Percentiles rank a stretch among this genome's conserved stretches.
These are phyloP conservation scores for Paecilomyces variotii DNA, from an alignment of 2,329 filamentous ascomycete species.

Conservation along the genomic window DNA sequence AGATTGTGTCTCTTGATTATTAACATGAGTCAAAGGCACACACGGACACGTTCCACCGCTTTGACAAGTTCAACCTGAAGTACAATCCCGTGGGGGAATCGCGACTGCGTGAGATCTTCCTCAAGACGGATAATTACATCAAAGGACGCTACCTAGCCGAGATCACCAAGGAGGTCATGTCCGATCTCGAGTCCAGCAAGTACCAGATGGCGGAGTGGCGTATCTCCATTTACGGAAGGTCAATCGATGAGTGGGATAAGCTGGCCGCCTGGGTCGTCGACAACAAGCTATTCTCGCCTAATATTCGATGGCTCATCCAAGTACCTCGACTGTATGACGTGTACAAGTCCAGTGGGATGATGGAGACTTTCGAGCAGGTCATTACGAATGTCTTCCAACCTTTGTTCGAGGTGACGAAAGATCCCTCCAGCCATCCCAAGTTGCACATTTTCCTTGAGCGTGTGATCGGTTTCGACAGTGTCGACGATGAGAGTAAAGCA, in stretches of 20 bases:
- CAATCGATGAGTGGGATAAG: constrained; percentile 93
- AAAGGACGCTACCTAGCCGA: constrained; percentile 92
- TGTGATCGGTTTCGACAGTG: constrained; percentile 94
- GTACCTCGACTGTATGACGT: constrained; percentile 91
- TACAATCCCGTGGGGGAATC: constrained; percentile 98
- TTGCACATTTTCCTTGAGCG: constrained; percentile 90
- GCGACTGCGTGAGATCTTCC: constrained; percentile 88
- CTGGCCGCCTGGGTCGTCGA: constrained; percentile 95
- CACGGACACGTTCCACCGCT: constrained; percentile 95
- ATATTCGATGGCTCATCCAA: constrained; percentile 94
- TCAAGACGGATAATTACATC: constrained; percentile 98
- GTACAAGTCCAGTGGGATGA: constrained; percentile 80
- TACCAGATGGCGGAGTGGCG: constrained; percentile 99
- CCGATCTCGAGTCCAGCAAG: constrained; percentile 95
- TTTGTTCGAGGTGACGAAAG: constrained; percentile 85
- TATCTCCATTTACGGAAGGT: constrained; percentile 91
- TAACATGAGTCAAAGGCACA: constrained; percentile 56
- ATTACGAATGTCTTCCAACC: constrained; percentile 88
- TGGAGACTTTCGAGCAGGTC: constrained; percentile 85
- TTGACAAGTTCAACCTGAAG: constrained; percentile 99
- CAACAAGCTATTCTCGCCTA: constrained; percentile 96
- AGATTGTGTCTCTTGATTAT: constrained; percentile 7
- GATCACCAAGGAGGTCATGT: constrained; percentile 96
- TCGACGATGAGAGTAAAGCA: constrained; percentile 96
- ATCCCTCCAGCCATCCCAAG: constrained; percentile 81